These are phyloP conservation scores for Paraphoma chrysanthemicola DNA, from an alignment of 2,329 filamentous ascomycete genomes.

Conservation along the genomic window DNA sequence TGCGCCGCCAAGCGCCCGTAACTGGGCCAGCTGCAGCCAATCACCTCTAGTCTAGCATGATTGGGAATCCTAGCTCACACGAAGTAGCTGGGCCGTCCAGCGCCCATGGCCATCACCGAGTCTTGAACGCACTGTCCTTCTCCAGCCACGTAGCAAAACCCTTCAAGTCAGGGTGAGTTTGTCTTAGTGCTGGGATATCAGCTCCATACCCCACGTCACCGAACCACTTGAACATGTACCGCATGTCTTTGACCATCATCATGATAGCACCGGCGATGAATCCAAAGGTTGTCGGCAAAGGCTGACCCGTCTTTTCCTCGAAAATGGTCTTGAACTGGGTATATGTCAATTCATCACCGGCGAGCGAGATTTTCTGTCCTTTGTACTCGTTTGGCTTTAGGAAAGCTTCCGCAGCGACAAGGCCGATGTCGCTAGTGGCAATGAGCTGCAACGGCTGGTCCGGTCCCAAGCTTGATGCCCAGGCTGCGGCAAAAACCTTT, in stretches of 20 bases:
- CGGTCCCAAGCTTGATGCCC: conserved; percentile 2
- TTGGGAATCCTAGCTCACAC: too few relatives aligned
- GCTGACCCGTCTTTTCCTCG: conserved; percentile 50
- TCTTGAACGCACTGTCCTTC: conserved; percentile 47
- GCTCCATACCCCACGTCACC: conserved; percentile 49
- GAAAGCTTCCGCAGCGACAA: conserved; percentile 57
- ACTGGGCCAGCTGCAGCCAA: too few relatives aligned
- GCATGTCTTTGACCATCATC: conserved; percentile 46
- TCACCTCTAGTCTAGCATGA: too few relatives aligned
- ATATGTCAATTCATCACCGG: conserved; percentile 58
- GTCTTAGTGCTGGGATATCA: conserved; percentile 50
- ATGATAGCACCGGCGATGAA: conserved; percentile 42
- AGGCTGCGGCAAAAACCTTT: conserved; percentile 5
- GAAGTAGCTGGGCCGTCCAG: too few relatives aligned
- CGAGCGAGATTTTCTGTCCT: conserved; percentile 52
- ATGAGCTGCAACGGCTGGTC: conserved; percentile 44
- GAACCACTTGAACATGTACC: conserved; percentile 58
- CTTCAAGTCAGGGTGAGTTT: conserved; percentile 52
- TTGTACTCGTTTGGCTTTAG: conserved; percentile 48
- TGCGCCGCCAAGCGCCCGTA: too few relatives aligned
- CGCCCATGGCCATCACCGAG: too few relatives aligned
- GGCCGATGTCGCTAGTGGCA: conserved; percentile 55
- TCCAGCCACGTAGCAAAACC: conserved; percentile 55
- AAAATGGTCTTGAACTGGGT: conserved; percentile 51
- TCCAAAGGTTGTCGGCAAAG: conserved; percentile 50